Evolutionary conservation across 192 early-diverging fungal species (phyloP).

Genomic region (Entomortierella parvispora): DNA sequence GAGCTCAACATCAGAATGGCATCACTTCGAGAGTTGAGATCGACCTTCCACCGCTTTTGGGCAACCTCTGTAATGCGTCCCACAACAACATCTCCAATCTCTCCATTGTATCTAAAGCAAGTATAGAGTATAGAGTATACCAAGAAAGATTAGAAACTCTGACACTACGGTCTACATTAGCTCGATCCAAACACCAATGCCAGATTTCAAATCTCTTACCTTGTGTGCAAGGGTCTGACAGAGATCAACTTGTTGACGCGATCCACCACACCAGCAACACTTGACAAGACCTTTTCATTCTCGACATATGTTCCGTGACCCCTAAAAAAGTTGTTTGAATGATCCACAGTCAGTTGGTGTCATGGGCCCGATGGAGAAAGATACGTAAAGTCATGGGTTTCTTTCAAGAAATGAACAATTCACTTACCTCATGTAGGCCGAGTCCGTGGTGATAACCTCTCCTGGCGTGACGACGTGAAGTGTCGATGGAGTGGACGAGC

Average conservation of each 20-base stretch:
- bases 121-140: neutral
- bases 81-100: conserved; percentile 97
- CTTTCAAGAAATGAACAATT: too few relatives aligned
- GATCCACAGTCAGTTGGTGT: too few relatives aligned
- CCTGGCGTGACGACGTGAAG: conserved; percentile 78
- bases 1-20: conserved; percentile 88
- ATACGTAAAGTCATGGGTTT: neutral
- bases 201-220: conserved; percentile 52
- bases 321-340: conserved; percentile 55
- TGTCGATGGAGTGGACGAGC: conserved; percentile 4
- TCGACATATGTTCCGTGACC: conserved; percentile 93
- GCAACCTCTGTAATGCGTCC: conserved; percentile 93
- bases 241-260: conserved; percentile 96
- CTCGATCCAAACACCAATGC: too few relatives aligned
- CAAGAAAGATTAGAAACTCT: neutral
- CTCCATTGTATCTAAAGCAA: conserved; percentile 74
- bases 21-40: conserved; percentile 90
- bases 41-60: conserved; percentile 94
- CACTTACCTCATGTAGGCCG: conserved; percentile 82
- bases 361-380: neutral
- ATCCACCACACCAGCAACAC: conserved; percentile 91
- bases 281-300: conserved; percentile 76
- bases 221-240: conserved; percentile 85
- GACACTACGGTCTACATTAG: too few relatives aligned
- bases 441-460: conserved; percentile 75